These are phyloP conservation scores for Mantamonas sphyraenae DNA, from an alignment of 78 protist genomes.

Conservation along the genomic window DNA sequence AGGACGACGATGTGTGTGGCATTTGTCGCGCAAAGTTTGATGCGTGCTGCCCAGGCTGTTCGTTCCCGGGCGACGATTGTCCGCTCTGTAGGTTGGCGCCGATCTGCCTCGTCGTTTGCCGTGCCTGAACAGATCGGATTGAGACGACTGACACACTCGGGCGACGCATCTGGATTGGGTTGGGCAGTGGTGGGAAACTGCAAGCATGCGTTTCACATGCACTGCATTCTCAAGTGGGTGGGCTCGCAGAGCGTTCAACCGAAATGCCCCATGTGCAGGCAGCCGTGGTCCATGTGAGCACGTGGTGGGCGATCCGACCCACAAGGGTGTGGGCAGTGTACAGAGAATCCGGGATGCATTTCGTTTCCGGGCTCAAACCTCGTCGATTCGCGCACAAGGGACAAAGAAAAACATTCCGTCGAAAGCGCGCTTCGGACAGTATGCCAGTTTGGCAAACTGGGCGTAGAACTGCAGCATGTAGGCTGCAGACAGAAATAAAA, in stretches of 20 bases:
- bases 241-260: neutral
- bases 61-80: constrained; percentile 86
- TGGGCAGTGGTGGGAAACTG: constrained; percentile 64
- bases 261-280: constrained; percentile 59
- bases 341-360: too few relatives aligned
- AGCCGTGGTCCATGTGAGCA: too few relatives aligned
- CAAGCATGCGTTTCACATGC: constrained; percentile 81
- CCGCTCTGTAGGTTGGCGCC: constrained; percentile 52
- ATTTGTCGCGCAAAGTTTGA: constrained; percentile 77
- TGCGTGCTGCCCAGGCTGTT: constrained; percentile 69
- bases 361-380: too few relatives aligned
- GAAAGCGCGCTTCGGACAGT: too few relatives aligned
- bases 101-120: neutral
- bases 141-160: neutral
- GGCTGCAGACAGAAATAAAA: too few relatives aligned
- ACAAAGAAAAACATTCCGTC: too few relatives aligned
- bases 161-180: neutral
- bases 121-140: neutral
- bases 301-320: too few relatives aligned
- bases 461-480: too few relatives aligned
- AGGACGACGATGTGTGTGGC: constrained; percentile 78
- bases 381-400: too few relatives aligned
- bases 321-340: too few relatives aligned
- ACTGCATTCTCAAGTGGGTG: constrained; percentile 82
- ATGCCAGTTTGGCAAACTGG: too few relatives aligned